Base-by-base conservation (phyloP, 2,329 filamentous ascomycete species). In the Venturia aucupariae region DNA sequence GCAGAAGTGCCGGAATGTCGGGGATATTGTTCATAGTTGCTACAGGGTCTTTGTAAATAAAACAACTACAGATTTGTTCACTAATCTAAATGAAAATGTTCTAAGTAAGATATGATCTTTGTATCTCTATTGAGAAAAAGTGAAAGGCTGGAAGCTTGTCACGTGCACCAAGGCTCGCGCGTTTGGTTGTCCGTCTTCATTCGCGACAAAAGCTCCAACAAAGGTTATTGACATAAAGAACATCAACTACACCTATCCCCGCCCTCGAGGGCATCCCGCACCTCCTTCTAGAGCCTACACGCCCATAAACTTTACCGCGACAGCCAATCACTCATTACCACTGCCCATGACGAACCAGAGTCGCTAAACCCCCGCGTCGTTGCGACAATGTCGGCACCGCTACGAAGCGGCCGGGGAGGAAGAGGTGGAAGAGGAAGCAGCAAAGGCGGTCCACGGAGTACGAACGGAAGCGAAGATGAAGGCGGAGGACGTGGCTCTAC, bases 381-480 rank as follows among this genome's bases (percentile, higher is more conserved):
- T 44, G 38, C 51, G 38, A 64, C 46, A 44, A 64, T 64, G 62
- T 64, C 62, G 27, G 24, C 15, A 17, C 19, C 30, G 35, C 46
- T 24, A n/a, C 46, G 62, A 27, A 48, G 61, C 46, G 61, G 61
- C 22, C n/a, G 61, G 41, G 46, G 46, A 51, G 62, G 62, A 32
- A 44, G n/a, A 32, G 44, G 61, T 27, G 46, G 61, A 41, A 32
- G 48, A 41, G 62, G 30, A 61, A 19, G 61, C 1, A 32, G 46
- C 24, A 57, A n/a, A 41, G 46, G 46, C n/a, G 32, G 24, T 22
- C 5, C 24, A 7, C 44, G 30, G 30, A 39, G 44, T 57, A 35
- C 61, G n/a, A 57, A 32, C 35, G 61, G 24, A 35, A 44, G 61
- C n/a, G 61, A 63, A 2, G 48, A 57, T 44, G 61, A 39, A 13